Conservation (phyloP, 495 filamentous ascomycete genomes). For the Achaetomiella virescens region DNA sequence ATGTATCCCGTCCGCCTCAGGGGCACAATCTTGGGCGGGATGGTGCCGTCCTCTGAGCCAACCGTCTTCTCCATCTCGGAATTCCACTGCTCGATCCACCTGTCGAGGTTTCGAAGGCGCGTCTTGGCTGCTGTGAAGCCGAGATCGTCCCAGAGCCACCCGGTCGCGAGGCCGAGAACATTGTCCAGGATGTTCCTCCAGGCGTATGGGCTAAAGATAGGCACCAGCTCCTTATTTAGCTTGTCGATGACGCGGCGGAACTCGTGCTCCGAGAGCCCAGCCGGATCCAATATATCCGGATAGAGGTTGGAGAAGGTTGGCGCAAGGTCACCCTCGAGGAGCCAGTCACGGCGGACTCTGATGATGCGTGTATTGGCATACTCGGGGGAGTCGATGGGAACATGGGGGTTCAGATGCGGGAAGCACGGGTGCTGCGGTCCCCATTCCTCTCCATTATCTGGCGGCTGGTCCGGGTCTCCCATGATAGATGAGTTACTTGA, state of each 20-base stretch:
- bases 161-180: conserved; percentile 68
- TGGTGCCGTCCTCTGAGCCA: conserved; percentile 45
- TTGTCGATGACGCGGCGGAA: conserved; percentile 74
- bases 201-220: conserved; percentile 66
- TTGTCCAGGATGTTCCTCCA: conserved; percentile 69
- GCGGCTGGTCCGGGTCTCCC: conserved; percentile 43
- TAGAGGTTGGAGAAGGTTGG: conserved; percentile 92
- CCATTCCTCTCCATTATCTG: conserved; percentile 61
- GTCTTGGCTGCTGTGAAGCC: conserved; percentile 66
- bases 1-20: conserved; percentile 81
- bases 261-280: conserved; percentile 68
- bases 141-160: conserved; percentile 91
- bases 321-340: conserved; percentile 81
- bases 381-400: conserved; percentile 68
- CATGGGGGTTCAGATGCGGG: conserved; percentile 88
- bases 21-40: conserved; percentile 63
- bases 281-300: conserved; percentile 86
- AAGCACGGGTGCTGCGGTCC: conserved; percentile 86
- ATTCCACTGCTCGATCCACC: conserved; percentile 80
- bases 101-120: conserved; percentile 60
- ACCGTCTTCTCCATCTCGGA: conserved; percentile 50
- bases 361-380: conserved; percentile 79
- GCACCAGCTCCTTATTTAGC: conserved; percentile 65
- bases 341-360: conserved; percentile 84
- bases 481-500: conserved; percentile 49